Base-by-base conservation (phyloP, 495 filamentous ascomycete species). In the Aspergillus carlsbadensis region DNA sequence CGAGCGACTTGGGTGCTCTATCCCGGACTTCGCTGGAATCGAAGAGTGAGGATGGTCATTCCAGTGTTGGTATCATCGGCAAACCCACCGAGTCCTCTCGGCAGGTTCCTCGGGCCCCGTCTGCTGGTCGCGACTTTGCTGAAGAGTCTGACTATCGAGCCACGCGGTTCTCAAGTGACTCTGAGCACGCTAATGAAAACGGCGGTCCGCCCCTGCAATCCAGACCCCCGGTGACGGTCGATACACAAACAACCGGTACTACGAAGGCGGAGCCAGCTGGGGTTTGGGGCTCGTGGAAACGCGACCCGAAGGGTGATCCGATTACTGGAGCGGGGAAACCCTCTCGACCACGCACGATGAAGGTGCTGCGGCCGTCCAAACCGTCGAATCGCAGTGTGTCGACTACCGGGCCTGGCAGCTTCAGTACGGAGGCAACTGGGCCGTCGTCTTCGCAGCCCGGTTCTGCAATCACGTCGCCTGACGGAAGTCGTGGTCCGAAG, bases 351-450 rank as follows among this genome's bases (percentile, higher is more conserved):
- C 83, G 87, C 46, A 78, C 81, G 26, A 91, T 91, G 88, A 92
- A 90, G 73, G 82, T 92, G 8, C 77, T 92, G n/a, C 84, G 86
- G 55, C 82, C 89, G 10, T 81, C 75, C 36, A 89, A 86, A 62
- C 63, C 80, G 1, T 60, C 66, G 18, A 67, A 67, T 13, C 80
- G 82, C 2, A 71, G 72, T 7, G 72, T 72, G 17, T 60, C 68
- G 34, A 54, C 61, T 4, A 63, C 57, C 73, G 63, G 72, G 63
- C 39, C 73, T 65, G 34, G 68, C 68, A 53, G 47, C 68, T 36
- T 58, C 57, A 37, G 65, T 59, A 42, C 66, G 61, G 59, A 78
- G 43, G 49, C 52, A 22, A 22, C 59, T 14, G 64, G 58, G 17
- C 43, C 54, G 15, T 59, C 60, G 51, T 29, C 44, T 49, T 62